Percentiles rank a stretch among this genome's conserved stretches.
Conservation (phyloP, 1,139 yeast genomes). For the Candida sp. region DNA sequence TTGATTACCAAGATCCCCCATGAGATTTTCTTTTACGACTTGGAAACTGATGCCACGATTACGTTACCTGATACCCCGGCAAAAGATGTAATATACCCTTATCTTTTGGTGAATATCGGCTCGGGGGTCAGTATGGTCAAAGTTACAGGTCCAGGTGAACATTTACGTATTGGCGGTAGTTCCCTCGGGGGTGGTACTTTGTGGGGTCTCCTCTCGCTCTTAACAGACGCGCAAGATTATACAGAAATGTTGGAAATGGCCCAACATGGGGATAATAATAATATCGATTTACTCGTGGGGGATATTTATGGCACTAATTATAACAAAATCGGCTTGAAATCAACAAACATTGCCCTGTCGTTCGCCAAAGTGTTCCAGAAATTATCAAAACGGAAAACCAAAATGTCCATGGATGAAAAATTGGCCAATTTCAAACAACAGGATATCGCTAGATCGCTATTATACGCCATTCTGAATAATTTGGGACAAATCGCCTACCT, state of each 20-base stretch:
- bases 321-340: slow-evolving; percentile 85
- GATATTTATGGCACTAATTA: slow-evolving; percentile 93
- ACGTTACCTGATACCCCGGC: slow-evolving; percentile 32
- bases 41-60: slow-evolving; percentile 37
- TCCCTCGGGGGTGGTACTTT: slow-evolving; percentile 98
- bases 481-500: slow-evolving; percentile 96
- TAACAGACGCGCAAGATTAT: slow-evolving; percentile 85
- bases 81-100: slow-evolving; percentile 57
- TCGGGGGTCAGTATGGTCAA: slow-evolving; percentile 96
- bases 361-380: slow-evolving; percentile 95
- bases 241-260: slow-evolving; percentile 97
- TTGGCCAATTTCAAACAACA: slow-evolving; percentile 55
- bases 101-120: slow-evolving; percentile 89
- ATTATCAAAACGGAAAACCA: slow-evolving; percentile 14
- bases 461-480: slow-evolving; percentile 89
- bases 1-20: slow-evolving; percentile 84
- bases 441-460: slow-evolving; percentile 82
- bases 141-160: slow-evolving; percentile 73
- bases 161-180: slow-evolving; percentile 91
- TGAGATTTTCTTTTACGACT: slow-evolving; percentile 83
- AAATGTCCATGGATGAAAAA: slow-evolving; percentile 28
- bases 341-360: slow-evolving; percentile 90
- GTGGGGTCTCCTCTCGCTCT: slow-evolving; percentile 88
- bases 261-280: slow-evolving; percentile 80
- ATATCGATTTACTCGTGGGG: slow-evolving; percentile 93